phyloP scores from a whole-genome alignment of 768 basidiomycete genomes.

The Suillus occidentalis region DNA sequence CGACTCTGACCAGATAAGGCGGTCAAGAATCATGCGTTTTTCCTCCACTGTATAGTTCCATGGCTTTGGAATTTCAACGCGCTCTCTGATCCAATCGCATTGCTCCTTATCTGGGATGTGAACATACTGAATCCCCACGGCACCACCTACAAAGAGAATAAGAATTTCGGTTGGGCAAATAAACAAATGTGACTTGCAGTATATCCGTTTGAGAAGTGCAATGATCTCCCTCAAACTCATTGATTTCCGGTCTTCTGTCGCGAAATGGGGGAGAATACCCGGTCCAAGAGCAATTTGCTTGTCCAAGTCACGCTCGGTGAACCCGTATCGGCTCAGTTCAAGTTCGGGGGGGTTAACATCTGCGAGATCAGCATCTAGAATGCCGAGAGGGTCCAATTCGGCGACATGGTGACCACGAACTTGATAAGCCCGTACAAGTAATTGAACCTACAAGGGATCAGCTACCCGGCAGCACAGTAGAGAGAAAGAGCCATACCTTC shows the following conservation, averaged over 20 bases:
- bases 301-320: constrained; percentile 90
- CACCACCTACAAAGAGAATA: constrained; percentile 57
- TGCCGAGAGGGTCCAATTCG: constrained; percentile 93
- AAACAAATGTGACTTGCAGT: constrained; percentile 61
- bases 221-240: constrained; percentile 94
- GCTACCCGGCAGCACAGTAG: constrained; percentile 5
- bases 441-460: constrained; percentile 70
- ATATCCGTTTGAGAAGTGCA: constrained; percentile 85
- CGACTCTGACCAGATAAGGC: constrained; percentile 99
- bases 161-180: not conserved
- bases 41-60: constrained; percentile 99
- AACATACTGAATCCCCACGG: constrained; percentile 86
- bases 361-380: constrained; percentile 85
- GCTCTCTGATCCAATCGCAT: constrained; percentile 98
- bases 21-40: constrained; percentile 98
- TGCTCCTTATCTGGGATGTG: constrained; percentile 99
- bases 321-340: constrained; percentile 91
- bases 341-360: constrained; percentile 83
- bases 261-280: constrained; percentile 95
- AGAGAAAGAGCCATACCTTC: constrained; percentile 56
- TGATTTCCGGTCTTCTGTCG: constrained; percentile 77
- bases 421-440: constrained; percentile 97
- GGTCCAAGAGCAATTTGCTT: constrained; percentile 94
- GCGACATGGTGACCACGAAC: constrained; percentile 97
- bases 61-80: constrained; percentile 91